These are phyloP conservation scores for Cercospora sp. DNA, from an alignment of 2,329 filamentous ascomycete genomes.

Conservation along the genomic window DNA sequence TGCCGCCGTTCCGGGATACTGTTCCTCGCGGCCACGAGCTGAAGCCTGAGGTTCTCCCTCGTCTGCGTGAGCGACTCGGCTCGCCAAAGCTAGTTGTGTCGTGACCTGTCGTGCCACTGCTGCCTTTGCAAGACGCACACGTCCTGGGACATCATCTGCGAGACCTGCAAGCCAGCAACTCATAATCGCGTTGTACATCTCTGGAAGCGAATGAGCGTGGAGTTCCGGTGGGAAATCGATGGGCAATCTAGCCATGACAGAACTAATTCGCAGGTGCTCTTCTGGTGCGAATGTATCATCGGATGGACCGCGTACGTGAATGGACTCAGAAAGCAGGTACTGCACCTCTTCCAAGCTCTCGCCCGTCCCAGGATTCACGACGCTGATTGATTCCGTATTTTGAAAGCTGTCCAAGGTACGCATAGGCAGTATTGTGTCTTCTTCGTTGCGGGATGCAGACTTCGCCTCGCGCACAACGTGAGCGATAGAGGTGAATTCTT, in stretches of 20 bases:
- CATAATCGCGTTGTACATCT: conserved; percentile 32
- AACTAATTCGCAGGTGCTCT: background rate
- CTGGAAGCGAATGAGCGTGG: background rate
- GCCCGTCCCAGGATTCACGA: background rate
- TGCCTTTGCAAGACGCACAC: conserved; percentile 38
- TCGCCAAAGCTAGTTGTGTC: conserved; percentile 43
- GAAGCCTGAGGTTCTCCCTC: background rate
- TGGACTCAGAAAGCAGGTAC: background rate
- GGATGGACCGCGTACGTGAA: background rate
- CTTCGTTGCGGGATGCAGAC: conserved; percentile 34
- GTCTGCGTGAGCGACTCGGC: conserved; percentile 25
- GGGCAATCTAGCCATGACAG: background rate
- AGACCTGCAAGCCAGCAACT: conserved; percentile 32
- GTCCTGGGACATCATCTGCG: conserved; percentile 28
- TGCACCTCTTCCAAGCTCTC: background rate
- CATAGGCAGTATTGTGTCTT: conserved; percentile 8
- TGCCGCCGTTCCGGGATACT: background rate
- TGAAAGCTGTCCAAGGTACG: conserved; percentile 18
- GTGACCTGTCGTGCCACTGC: conserved; percentile 36
- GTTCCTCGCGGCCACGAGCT: background rate
- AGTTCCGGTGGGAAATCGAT: conserved; percentile 1
- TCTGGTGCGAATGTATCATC: background rate
- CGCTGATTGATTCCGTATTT: background rate
- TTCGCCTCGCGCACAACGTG: conserved; percentile 26
- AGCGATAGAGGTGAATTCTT: background rate